These are phyloP conservation scores for Wickerhamomyces sp. DNA, from an alignment of 1,139 yeast species.

Conservation along the genomic window DNA sequence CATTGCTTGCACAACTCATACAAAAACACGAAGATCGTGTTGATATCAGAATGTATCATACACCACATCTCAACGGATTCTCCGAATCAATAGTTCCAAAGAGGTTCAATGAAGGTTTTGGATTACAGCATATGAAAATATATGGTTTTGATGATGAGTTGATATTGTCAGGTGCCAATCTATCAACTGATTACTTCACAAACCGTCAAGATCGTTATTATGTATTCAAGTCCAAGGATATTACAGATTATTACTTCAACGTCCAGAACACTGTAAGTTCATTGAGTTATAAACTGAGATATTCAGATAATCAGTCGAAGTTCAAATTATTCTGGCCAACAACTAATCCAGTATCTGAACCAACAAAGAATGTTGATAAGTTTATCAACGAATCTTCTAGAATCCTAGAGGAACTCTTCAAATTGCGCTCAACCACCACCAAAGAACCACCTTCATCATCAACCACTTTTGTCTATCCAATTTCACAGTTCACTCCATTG, in stretches of 20 bases:
- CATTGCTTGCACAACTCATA: slow-evolving; percentile 63
- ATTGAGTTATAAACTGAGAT: slow-evolving; percentile 62
- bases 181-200: slow-evolving; percentile 89
- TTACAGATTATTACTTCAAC: slow-evolving; percentile 69
- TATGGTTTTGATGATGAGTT: slow-evolving; percentile 93
- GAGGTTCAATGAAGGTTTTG: slow-evolving; percentile 84
- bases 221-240: slow-evolving; percentile 48
- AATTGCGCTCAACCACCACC: slow-evolving; percentile 19
- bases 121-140: slow-evolving; percentile 95
- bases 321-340: slow-evolving; percentile 73
- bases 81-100: slow-evolving; percentile 66
- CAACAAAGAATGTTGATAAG: slow-evolving; percentile 50
- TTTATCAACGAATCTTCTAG: slow-evolving; percentile 58
- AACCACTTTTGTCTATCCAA: slow-evolving; percentile 81
- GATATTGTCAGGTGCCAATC: slow-evolving; percentile 84
- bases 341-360: slow-evolving; percentile 68
- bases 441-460: slow-evolving; percentile 25
- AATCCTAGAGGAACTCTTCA: slow-evolving; percentile 53
- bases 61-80: slow-evolving; percentile 77
- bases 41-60: slow-evolving; percentile 79
- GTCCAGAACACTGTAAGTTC: slow-evolving; percentile 64
- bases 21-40: slow-evolving; percentile 69
- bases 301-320: slow-evolving; percentile 41
- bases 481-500: slow-evolving; percentile 86
- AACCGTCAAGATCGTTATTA: slow-evolving; percentile 94